Base-by-base conservation (phyloP, 2,329 filamentous ascomycete species). In the Annulohypoxylon truncatum region DNA sequence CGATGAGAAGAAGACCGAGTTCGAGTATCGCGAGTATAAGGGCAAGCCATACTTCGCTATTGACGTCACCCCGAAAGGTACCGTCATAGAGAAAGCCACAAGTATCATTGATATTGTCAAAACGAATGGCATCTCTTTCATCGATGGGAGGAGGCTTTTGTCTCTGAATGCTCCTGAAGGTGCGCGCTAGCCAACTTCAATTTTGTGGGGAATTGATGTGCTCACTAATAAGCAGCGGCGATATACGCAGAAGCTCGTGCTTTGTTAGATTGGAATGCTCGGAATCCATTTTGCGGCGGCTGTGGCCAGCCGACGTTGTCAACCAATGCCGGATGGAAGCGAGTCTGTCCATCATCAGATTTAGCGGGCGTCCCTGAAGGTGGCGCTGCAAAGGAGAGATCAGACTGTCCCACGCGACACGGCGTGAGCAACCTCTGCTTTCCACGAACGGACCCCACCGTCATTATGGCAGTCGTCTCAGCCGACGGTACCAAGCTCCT, bases 401-500 rank as follows among this genome's bases (percentile, higher is more conserved):
- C 85, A 1, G 85, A 90, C 15, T 99, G 96, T 79, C 89, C 88
- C 6, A 96, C 94, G 0, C 88, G 96, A 57, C 91, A 89, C 38
- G 94, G 93, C 24, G 82, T 99, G 47, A 97, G 94, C 29, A 99
- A 99, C 80, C 85, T 97, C 56, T 91, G 87, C 75, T 98, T 97
- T 83, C 95, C 95, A 2, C 89, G 94, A 53, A 97, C 95, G 1
- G 94, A 97, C 74, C 94, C 94, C 0, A 97, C 93, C 26, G 94
- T 98, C 77, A 99, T 99, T 80, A 94, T 96, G 81, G 95, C 94
- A 0, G 90, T 97, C 9, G 87, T 98, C 29, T 96, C 92, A 56
- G 84, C 90, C 53, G 92, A 96, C 72, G 91, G 91, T 52, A 86
- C 90, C 70, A 88, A 89, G 66, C 81, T 97, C 38, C 87, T 99